Percentiles rank a stretch among this genome's conserved stretches.
phyloP scores from a whole-genome alignment of 1,284 basidiomycete species.

The Apiotrichum veenhuisii region DNA sequence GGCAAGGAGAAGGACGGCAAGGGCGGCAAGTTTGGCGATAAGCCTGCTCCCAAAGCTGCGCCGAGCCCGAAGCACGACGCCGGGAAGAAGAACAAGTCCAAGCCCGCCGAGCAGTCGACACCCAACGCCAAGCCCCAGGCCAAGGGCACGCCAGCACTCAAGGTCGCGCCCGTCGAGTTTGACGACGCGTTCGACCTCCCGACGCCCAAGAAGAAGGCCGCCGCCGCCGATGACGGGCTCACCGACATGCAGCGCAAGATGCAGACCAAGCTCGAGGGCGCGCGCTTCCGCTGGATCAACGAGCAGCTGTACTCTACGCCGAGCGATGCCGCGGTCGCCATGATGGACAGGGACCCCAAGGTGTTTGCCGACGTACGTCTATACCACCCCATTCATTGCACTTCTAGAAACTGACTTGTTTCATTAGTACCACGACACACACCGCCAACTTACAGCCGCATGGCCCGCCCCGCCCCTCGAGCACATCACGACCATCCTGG shows the following conservation, averaged over 20 bases:
- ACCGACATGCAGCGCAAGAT: conserved; percentile 71
- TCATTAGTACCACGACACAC: conserved; percentile 84
- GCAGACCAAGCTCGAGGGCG: conserved; percentile 74
- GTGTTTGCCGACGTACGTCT: conserved; percentile 68
- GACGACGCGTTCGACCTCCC: conserved; percentile 30
- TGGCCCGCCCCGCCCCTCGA: conserved; percentile 90
- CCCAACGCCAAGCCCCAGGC: background rate
- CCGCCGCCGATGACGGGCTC: conserved; percentile 48
- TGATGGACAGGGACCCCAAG: conserved; percentile 75
- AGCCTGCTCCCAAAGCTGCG: background rate
- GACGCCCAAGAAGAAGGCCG: conserved; percentile 7
- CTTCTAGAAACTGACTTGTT: conserved; percentile 5
- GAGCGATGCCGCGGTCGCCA: conserved; percentile 65
- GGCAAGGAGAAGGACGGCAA: conserved; percentile 4
- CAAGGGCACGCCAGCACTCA: conserved; percentile 9
- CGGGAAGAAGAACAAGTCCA: background rate
- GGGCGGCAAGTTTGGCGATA: background rate
- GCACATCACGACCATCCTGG: conserved; percentile 61
- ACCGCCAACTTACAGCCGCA: conserved; percentile 77
- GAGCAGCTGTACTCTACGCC: conserved; percentile 80
- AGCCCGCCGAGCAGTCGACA: background rate
- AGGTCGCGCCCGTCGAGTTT: conserved; percentile 28
- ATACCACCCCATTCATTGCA: conserved; percentile 6
- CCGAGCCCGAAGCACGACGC: background rate
- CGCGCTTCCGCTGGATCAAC: conserved; percentile 85